Percentiles rank a stretch among this genome's conserved stretches.
Evolutionary conservation across 2,329 filamentous ascomycete genomes (phyloP).

Genomic region (Ophiostoma pallidulum): DNA sequence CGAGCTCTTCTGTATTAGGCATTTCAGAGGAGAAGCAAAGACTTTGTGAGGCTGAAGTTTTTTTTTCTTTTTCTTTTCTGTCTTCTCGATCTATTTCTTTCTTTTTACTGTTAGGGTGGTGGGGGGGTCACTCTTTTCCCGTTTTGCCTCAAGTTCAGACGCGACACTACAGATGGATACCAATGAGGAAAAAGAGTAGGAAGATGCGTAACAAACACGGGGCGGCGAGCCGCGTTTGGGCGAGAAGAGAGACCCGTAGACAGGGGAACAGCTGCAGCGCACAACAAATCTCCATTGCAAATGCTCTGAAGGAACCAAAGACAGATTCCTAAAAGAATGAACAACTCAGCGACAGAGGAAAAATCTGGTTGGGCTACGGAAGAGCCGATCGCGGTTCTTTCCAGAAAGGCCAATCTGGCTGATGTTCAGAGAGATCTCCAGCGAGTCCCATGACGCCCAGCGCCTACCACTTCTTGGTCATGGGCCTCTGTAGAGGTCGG

Average conservation of each 20-base stretch:
- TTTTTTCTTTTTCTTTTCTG: not conserved
- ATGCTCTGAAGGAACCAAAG: not conserved
- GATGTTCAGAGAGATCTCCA: not conserved
- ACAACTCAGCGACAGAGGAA: too few species aligned
- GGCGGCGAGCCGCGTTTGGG: not conserved
- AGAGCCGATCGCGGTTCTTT: too few species aligned
- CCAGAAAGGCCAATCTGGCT: not conserved
- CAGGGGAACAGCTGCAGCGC: not conserved
- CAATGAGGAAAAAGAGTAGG: not conserved
- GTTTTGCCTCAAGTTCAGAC: slow-evolving; percentile 3
- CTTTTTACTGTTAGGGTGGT: not conserved
- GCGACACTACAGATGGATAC: slow-evolving; percentile 9
- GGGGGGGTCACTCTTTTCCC: not conserved
- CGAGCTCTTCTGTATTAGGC: too few species aligned
- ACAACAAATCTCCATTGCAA: too few species aligned
- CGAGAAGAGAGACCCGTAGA: not conserved
- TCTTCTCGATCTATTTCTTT: not conserved
- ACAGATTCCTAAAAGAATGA: too few species aligned
- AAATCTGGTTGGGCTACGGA: too few species aligned
- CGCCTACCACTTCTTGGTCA: too few species aligned
- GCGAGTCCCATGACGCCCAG: too few species aligned
- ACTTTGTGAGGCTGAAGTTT: not conserved
- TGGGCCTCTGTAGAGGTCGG: too few species aligned
- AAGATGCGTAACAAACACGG: too few species aligned
- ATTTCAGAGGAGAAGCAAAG: not conserved